Evolutionary conservation across 2,329 filamentous ascomycete species (phyloP).

Genomic region (Mycosphaerella arachidis): DNA sequence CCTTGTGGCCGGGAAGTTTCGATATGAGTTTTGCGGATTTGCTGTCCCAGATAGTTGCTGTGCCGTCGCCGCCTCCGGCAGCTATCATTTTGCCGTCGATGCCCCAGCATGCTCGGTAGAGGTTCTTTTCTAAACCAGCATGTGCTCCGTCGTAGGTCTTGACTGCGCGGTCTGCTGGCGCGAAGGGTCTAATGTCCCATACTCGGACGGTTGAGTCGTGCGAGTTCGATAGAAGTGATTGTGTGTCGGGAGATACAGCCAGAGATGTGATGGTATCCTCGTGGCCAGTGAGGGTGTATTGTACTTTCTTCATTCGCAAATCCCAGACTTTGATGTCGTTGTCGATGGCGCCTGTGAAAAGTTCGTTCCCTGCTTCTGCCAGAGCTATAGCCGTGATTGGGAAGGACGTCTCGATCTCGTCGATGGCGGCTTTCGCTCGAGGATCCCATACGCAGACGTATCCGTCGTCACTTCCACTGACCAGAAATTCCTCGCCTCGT

Average conservation of each 20-base stretch:
- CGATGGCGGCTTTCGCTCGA: constrained; percentile 78
- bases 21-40: constrained; percentile 86
- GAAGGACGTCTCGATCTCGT: constrained; percentile 86
- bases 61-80: constrained; percentile 84
- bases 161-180: constrained; percentile 77
- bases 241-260: constrained; percentile 85
- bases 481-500: constrained; percentile 81
- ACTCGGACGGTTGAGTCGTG: constrained; percentile 92
- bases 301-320: constrained; percentile 80
- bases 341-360: constrained; percentile 92
- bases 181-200: constrained; percentile 95
- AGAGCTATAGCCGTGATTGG: constrained; percentile 87
- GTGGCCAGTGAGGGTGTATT: constrained; percentile 85
- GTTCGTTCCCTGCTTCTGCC: constrained; percentile 90
- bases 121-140: constrained; percentile 81
- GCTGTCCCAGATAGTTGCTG: constrained; percentile 84
- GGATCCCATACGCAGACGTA: constrained; percentile 96
- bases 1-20: constrained; percentile 92
- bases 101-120: constrained; percentile 88
- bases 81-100: constrained; percentile 78
- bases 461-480: constrained; percentile 91
- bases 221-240: constrained; percentile 82
- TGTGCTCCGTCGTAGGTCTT: constrained; percentile 90
- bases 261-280: constrained; percentile 88
- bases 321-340: constrained; percentile 98